Base-by-base conservation (phyloP, 257 asterid genomes). In the Ligustrum vulgare region DNA sequence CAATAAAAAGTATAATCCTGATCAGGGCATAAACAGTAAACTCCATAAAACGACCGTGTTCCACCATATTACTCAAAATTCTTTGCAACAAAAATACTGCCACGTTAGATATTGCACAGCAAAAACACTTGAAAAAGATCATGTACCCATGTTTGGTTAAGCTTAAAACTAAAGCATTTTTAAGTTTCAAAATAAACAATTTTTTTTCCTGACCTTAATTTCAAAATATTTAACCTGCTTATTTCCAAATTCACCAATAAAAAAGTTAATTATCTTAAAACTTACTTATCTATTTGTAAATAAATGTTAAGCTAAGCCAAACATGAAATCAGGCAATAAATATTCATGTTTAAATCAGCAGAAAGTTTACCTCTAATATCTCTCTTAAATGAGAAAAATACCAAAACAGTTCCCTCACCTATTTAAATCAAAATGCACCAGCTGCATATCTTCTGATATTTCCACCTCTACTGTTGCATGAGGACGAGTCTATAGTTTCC, bases 391-490 rank as follows among this genome's bases (percentile, higher is more conserved):
- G 22, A 63, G 71, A 35, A 43, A 8, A 69, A 18, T 37, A 41
- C 3, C 71, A n/a, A 63, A 58, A 28, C 16, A 11, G 16, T 71
- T 56, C 31, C 18, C 79, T 67, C 79, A 91, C 98, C 96, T 93
- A 78, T 90, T 91, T 81, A 93, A 92, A 81, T 93, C 98, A 64
- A 93, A 91, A 87, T 90, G 97, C 81, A 93, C 98, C 60, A 91
- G 88, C 86, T 93, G 98, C 98, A 91, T 93, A 67, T 93, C 98
- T 87, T 93, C 97, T 37, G 98, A 93, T 84, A 93, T 93, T 87
- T 93, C 98, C 83, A 93, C 97, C 89, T 93, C 98, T 36, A 93
- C 97, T 11, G 94, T 93, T 49, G 97, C 98, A 80, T 90, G 97
- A 75, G 98, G 97, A 72, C 97, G 93, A 78, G 98, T 93, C 98